Base-by-base conservation (phyloP, 2,329 filamentous ascomycete genomes). In the Teratosphaeria pseudoeucalypti region DNA sequence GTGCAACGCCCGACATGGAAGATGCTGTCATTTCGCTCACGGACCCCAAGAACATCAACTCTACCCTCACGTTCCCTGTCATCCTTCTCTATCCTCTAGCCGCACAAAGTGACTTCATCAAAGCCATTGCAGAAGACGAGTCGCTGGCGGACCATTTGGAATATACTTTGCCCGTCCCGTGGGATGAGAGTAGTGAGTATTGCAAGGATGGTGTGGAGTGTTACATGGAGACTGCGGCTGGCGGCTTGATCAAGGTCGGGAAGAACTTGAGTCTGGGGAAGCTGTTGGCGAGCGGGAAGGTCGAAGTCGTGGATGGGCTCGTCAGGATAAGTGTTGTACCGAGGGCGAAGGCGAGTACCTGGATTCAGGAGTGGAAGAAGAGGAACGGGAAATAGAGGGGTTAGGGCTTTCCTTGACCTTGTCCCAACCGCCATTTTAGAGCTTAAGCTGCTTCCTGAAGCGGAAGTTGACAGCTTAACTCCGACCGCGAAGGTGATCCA, bases 61-160 rank as follows among this genome's bases (percentile, higher is more conserved):
- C 87, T 65, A 79, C 81, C 0, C 79, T 99, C 1, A 79, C 79
- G 2, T 89, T 96, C 68, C 94, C 94, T 0, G 81, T 87, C 0
- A 80, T 97, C 62, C 76, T 99, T 58, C 79, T 99, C 59, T 99
- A 99, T 73, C 92, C 94, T 5, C 78, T 87, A 64, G 81, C 90
- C 62, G 80, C 87, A 54, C 86, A 97, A 77, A 88, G 85, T 1
- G 94, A 99, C 73, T 94, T 99, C 68, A 82, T 99, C 74, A 96
- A 95, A 77, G 83, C 84, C 0, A 94, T 96, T 67, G 80, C 81
- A 57, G 94, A 97, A 78, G 84, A 81, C 61, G 85, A 94, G 66
- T 82, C 81, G 16, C 78, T 96, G 32, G 81, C 80, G 7, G 85
- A 92, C 65, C 92, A 96, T 73, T 78, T 99, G 56, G 79, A 80